Evolutionary conservation across 371 early-diverging fungal species (phyloP), one percentile per base, ranked within the genome.

Genomic region (Haplosporangium sp.): DNA sequence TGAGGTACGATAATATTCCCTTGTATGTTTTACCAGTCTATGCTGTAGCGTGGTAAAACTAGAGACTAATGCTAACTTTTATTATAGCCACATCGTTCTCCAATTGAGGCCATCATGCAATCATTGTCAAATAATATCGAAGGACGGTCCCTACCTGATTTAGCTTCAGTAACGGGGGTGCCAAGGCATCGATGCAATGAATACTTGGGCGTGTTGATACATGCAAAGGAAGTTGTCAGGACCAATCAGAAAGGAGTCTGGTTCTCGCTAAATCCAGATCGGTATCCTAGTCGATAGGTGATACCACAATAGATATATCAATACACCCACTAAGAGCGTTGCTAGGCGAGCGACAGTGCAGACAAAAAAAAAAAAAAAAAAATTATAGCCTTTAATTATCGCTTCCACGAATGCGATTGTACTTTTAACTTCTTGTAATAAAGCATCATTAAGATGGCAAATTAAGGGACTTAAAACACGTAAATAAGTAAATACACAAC

Each of bases 181-280:
- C 57, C 70, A 19, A 76, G 76, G 19, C 82, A 82, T 40, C 65
- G 70, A 47, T 82, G 82, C 73, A 82, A 82, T 47, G 82, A 82
- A 48, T 82, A 82, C 39, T 53, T 82, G n/a, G 61, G 69, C 2
- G 63, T 82, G 55, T 42, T 82, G 39, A 47, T 72, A 13, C 73
- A 82, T 42, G 82, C 73, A 13, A 82, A 76, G 64, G 82, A 82
- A 48, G 61, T 82, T 0, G 57, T 72, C 67, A 75, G 53, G 66
- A 67, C 64, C 52, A 76, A 63, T 27, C 65, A 76, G 40, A 75
- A 76, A 42, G 82, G 82, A 5, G 76, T 82, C 13, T 27, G 63
- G 19, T 82, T 72, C 42, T 48, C 66, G 38, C 42, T 82, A 27
- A 76, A 82, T 55, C 82, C 82, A 15, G 82, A 75, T 42, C 69